Evolutionary conservation across 1,139 yeast genomes (phyloP).

Genomic region (Lodderomyces theae): DNA sequence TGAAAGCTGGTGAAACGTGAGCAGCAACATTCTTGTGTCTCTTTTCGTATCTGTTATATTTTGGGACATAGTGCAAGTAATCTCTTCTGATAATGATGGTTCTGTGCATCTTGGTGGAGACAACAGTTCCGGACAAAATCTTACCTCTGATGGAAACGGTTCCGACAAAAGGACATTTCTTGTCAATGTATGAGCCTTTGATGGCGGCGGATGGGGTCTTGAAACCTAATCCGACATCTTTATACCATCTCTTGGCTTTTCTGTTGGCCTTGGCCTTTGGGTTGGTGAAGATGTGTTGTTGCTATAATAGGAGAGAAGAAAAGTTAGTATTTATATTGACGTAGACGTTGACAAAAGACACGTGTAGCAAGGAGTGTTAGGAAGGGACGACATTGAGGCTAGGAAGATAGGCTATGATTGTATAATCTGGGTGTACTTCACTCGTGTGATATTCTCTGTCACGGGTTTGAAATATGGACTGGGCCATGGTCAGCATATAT

Average conservation of each 20-base stretch:
- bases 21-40: constrained; percentile 99
- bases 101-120: constrained; percentile 99
- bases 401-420: too few species aligned
- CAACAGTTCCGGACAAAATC: constrained; percentile 98
- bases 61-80: constrained; percentile 99
- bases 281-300: constrained; percentile 99
- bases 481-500: too few species aligned
- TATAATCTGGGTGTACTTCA: too few species aligned
- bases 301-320: constrained; percentile 54
- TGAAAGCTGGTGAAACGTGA: constrained; percentile 99
- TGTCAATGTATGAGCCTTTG: constrained; percentile 98
- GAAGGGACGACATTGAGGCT: too few species aligned
- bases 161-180: constrained; percentile 99
- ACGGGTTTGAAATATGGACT: too few species aligned
- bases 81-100: constrained; percentile 99
- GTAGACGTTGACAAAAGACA: background rate
- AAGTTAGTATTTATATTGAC: constrained; percentile 22
- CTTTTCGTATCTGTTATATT: constrained; percentile 99
- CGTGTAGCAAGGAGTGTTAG: background rate
- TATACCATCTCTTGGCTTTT: constrained; percentile 99
- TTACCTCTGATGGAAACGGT: constrained; percentile 98
- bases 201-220: constrained; percentile 99
- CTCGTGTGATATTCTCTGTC: too few species aligned
- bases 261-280: constrained; percentile 99
- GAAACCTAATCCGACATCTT: constrained; percentile 99